These are phyloP conservation scores for Marasmius fiardii DNA, from an alignment of 1,284 basidiomycete genomes.

Conservation along the genomic window DNA sequence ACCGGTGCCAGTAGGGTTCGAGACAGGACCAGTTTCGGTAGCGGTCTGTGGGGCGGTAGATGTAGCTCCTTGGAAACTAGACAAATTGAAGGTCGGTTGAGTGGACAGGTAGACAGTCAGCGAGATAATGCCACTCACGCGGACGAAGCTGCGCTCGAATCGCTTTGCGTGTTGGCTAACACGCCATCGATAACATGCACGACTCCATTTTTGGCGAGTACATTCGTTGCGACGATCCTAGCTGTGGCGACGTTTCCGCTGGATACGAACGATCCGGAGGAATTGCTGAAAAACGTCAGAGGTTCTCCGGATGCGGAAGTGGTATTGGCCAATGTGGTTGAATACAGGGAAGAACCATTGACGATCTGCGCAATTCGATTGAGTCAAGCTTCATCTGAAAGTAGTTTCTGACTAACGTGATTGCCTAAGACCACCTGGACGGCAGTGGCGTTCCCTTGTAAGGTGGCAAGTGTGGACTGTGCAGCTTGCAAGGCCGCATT, in stretches of 20 bases:
- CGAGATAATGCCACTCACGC: conserved; percentile 40
- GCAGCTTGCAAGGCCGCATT: conserved; percentile 45
- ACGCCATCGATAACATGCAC: conserved; percentile 68
- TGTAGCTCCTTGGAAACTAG: conserved; percentile 18
- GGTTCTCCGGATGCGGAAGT: conserved; percentile 62
- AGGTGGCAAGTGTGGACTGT: conserved; percentile 26
- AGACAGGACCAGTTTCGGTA: conserved; percentile 25
- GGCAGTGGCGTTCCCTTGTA: conserved; percentile 45
- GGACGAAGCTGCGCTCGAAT: conserved; percentile 50
- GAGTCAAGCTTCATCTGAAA: not conserved
- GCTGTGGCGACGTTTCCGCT: conserved; percentile 49
- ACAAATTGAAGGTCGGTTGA: not conserved
- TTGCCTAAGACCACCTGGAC: conserved; percentile 51
- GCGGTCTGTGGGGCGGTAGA: conserved; percentile 25
- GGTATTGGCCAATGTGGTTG: conserved; percentile 43
- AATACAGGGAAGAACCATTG: conserved; percentile 70
- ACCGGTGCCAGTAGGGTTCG: not conserved
- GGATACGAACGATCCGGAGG: conserved; percentile 59
- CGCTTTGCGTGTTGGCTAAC: conserved; percentile 48
- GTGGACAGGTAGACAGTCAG: not conserved
- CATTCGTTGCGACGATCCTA: conserved; percentile 57
- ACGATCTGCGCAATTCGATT: conserved; percentile 41
- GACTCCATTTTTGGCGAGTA: conserved; percentile 71
- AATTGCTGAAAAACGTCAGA: conserved; percentile 53
- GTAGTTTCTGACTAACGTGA: conserved; percentile 43